Conservation (phyloP, 768 basidiomycete genomes). For the Tricholoma sp. region DNA sequence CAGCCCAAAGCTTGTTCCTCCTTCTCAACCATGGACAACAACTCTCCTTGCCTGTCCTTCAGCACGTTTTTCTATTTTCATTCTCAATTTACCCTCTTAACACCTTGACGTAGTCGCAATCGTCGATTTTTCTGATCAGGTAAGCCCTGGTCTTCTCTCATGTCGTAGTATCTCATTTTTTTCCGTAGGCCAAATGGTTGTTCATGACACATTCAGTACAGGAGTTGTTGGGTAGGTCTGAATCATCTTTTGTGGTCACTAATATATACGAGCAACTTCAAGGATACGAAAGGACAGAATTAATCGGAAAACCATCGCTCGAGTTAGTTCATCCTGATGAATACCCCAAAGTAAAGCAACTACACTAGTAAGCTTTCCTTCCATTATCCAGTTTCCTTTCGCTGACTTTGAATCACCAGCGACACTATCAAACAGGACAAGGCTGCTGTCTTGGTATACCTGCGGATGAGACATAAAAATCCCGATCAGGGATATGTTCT, state of each 20-base stretch:
- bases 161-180: slow-evolving; percentile 3
- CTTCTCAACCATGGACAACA: slow-evolving; percentile 31
- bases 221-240: slow-evolving; percentile 52
- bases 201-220: slow-evolving; percentile 63
- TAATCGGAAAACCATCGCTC: slow-evolving; percentile 63
- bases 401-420: slow-evolving; percentile 27
- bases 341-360: slow-evolving; percentile 53
- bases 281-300: slow-evolving; percentile 74
- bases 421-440: slow-evolving; percentile 77
- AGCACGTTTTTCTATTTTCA: slow-evolving; percentile 42
- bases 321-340: slow-evolving; percentile 83
- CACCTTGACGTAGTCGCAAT: slow-evolving; percentile 53
- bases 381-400: neutral
- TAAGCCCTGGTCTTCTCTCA: slow-evolving; percentile 24
- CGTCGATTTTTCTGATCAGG: slow-evolving; percentile 75
- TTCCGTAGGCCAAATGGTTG: slow-evolving; percentile 55
- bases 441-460: slow-evolving; percentile 72
- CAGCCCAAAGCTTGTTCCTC: slow-evolving; percentile 4
- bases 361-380: slow-evolving; percentile 56
- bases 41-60: slow-evolving; percentile 68
- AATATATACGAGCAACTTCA: slow-evolving; percentile 1
- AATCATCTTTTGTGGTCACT: neutral
- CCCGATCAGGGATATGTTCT: slow-evolving; percentile 72
- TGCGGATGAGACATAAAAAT: slow-evolving; percentile 77
- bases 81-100: slow-evolving; percentile 3